Percentiles rank a stretch among this genome's conserved stretches.
These are phyloP conservation scores for Phaeosphaeria sp. DNA, from an alignment of 2,329 filamentous ascomycete genomes.

Conservation along the genomic window DNA sequence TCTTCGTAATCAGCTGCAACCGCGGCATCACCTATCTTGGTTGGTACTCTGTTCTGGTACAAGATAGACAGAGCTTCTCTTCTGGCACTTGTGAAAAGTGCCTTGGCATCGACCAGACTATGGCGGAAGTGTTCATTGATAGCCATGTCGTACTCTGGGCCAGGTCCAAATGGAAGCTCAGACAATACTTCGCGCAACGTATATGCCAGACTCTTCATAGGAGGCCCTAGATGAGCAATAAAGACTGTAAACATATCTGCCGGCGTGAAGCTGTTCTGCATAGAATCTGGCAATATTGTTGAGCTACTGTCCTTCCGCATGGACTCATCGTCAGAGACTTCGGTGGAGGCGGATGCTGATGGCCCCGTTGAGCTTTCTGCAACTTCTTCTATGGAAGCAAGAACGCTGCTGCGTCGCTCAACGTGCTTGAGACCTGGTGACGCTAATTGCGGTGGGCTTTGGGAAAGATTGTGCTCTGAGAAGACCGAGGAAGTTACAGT, in stretches of 20 bases:
- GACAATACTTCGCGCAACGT: constrained; percentile 88
- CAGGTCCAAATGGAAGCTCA: constrained; percentile 80
- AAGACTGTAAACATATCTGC: constrained; percentile 92
- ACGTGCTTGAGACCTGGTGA: constrained; percentile 41
- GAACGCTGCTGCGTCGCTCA: constrained; percentile 43
- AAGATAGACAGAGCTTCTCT: constrained; percentile 78
- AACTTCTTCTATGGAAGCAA: constrained; percentile 52
- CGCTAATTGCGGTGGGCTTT: constrained; percentile 32
- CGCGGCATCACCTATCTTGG: constrained; percentile 71
- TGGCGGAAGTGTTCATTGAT: constrained; percentile 81
- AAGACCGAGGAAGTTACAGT: constrained; percentile 32
- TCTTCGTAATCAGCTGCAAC: constrained; percentile 95
- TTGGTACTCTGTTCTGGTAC: constrained; percentile 80
- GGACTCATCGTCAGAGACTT: constrained; percentile 42
- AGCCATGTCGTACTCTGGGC: constrained; percentile 71
- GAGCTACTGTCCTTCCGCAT: constrained; percentile 15
- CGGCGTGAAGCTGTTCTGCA: constrained; percentile 58
- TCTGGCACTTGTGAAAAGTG: constrained; percentile 78
- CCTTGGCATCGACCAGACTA: constrained; percentile 81
- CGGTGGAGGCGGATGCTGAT: constrained; percentile 29
- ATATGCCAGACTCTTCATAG: constrained; percentile 94
- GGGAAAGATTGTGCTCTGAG: constrained; percentile 27
- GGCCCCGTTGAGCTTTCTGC: constrained; percentile 46
- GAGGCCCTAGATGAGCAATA: constrained; percentile 85
- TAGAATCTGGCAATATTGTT: constrained; percentile 28